A percentile compares a stretch with the other conserved stretches of the same genome.
Conservation (phyloP, 805 yeast species). For the Komagataella populi region DNA sequence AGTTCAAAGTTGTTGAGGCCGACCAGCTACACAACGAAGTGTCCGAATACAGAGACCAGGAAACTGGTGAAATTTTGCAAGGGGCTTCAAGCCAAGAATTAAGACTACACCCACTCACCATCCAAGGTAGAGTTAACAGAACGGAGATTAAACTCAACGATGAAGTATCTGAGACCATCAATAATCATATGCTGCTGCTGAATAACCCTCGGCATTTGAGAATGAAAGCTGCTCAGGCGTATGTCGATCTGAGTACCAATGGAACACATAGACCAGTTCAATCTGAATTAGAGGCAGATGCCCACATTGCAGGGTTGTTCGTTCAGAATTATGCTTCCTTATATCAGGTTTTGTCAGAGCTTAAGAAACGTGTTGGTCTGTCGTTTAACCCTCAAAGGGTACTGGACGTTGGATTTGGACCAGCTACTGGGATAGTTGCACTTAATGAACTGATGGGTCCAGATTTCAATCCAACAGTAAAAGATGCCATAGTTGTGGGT, state of each 20-base stretch:
- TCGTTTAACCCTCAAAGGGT: conserved; percentile 53
- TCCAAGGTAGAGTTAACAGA: conserved; percentile 40
- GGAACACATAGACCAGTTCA: conserved; percentile 32
- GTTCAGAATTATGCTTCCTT: conserved; percentile 69
- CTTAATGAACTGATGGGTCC: conserved; percentile 71
- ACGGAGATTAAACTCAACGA: conserved; percentile 41
- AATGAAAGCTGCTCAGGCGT: conserved; percentile 31
- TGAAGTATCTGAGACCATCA: conserved; percentile 40
- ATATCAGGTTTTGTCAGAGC: conserved; percentile 51
- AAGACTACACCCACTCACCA: conserved; percentile 44
- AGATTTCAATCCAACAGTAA: conserved; percentile 42
- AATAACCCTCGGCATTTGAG: conserved; percentile 53
- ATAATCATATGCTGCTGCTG: conserved; percentile 46
- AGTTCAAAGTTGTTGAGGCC: conserved; percentile 18
- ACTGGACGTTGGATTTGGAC: conserved; percentile 79
- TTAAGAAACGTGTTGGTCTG: conserved; percentile 39
- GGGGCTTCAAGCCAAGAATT: conserved; percentile 28
- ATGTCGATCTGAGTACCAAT: conserved; percentile 27
- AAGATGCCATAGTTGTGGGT: conserved; percentile 66
- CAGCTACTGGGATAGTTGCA: conserved; percentile 85
- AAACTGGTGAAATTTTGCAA: conserved; percentile 15
- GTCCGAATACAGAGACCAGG: conserved; percentile 17
- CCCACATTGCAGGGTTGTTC: conserved; percentile 70
- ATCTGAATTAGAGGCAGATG: conserved; percentile 48
- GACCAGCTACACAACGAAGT: conserved; percentile 20